A percentile compares a stretch with the other conserved stretches of the same genome.
Conservation (phyloP, 2,329 filamentous ascomycete species). For the Ascochyta koolunga region DNA sequence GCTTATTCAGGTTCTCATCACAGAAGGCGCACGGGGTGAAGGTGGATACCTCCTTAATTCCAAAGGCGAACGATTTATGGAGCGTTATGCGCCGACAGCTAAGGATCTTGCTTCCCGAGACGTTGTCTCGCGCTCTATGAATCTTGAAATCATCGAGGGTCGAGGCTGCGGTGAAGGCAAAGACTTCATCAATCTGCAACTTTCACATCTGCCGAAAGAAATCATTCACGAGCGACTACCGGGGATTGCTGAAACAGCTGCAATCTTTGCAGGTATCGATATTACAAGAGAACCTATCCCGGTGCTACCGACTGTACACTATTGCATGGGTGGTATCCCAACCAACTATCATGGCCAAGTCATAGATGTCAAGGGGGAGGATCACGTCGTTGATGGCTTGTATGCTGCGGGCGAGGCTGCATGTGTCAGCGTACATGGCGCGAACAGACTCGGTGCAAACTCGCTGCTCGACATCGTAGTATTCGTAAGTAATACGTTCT, state of each 20-base stretch:
- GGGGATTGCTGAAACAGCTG: conserved; percentile 58
- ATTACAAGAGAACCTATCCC: conserved; percentile 58
- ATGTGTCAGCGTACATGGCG: conserved; percentile 57
- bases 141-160: conserved; percentile 56
- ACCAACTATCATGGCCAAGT: conserved; percentile 59
- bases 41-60: conserved; percentile 58
- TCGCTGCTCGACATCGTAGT: conserved; percentile 58
- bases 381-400: conserved; percentile 53
- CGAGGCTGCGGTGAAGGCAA: conserved; percentile 54
- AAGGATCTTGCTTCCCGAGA: conserved; percentile 58
- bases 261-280: conserved; percentile 58
- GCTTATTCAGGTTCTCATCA: conserved; percentile 49
- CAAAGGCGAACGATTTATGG: conserved; percentile 58
- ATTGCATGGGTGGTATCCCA: conserved; percentile 59
- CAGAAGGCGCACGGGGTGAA: conserved; percentile 58
- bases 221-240: conserved; percentile 56
- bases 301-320: conserved; percentile 59
- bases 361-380: conserved; percentile 49
- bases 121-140: conserved; percentile 57
- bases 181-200: conserved; percentile 57
- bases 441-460: conserved; percentile 57
- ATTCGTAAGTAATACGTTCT: conserved; percentile 40
- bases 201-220: conserved; percentile 55
- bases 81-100: conserved; percentile 58
- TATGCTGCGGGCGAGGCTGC: conserved; percentile 58